These are phyloP conservation scores for Coniferiporia sulphurascens DNA, from an alignment of 1,284 basidiomycete genomes.

Conservation along the genomic window DNA sequence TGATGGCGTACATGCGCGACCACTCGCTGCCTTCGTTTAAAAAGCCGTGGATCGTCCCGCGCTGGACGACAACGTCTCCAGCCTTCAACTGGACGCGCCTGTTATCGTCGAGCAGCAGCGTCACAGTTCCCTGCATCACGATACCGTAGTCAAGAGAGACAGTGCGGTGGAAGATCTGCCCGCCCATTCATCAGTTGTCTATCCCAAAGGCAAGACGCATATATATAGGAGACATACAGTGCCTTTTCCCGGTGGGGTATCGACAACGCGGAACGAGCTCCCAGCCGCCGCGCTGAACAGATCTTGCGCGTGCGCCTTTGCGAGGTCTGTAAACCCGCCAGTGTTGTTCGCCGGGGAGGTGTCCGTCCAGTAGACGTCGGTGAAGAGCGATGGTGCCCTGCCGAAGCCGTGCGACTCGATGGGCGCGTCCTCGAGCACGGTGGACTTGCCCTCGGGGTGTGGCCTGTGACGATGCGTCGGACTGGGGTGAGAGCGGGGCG, in stretches of 20 bases:
- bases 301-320: background rate
- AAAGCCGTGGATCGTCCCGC: constrained; percentile 22
- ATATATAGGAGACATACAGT: background rate
- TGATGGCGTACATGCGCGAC: background rate
- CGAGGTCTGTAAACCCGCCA: background rate
- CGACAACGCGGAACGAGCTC: background rate
- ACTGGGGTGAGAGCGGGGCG: constrained; percentile 6
- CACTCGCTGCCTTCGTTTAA: constrained; percentile 21
- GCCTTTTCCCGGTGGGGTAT: background rate
- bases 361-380: constrained; percentile 20
- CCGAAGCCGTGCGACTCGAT: constrained; percentile 15
- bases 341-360: constrained; percentile 20
- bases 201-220: no score
- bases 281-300: background rate
- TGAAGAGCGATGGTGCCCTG: constrained; percentile 12
- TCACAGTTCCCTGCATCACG: constrained; percentile 20
- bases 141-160: constrained; percentile 25
- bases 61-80: constrained; percentile 16
- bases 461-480: constrained; percentile 25
- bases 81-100: constrained; percentile 7
- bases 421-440: constrained; percentile 20
- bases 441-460: constrained; percentile 22
- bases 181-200: no score
- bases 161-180: constrained; percentile 22
- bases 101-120: constrained; percentile 14